Evolutionary conservation across 2,329 filamentous ascomycete species (phyloP), one percentile per base, ranked within the genome.

Genomic region (Cytospora chrysosperma): DNA sequence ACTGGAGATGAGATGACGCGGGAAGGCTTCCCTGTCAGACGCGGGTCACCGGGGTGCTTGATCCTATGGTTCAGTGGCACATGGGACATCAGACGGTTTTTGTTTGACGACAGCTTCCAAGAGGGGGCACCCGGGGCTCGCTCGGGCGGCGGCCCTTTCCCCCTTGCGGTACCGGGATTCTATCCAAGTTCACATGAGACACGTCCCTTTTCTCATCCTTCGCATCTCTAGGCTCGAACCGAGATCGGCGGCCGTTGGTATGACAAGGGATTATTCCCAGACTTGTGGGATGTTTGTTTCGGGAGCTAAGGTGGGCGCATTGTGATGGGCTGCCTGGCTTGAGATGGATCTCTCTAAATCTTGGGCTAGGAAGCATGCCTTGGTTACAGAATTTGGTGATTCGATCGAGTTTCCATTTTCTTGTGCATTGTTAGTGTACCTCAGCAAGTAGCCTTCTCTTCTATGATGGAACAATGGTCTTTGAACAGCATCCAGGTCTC

Each of bases 241-340:
- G 32, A 21, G 37, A 47, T 49, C 47, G 54, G 51, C 17, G 34
- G 54, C 58, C 51, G 51, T 61, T 49, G 51, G 24, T 28, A 26
- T 37, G 47, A 61, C 58, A 49, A 30, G 9, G 24, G 24, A 19
- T 26, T 15, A 4, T 28, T 55, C 37, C 51, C 58, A 61, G 37
- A n/a, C 8, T 32, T 30, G 47, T 26, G 34, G 58, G 26, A 49
- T 26, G 37, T 54, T 32, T 55, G 58, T 55, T 49, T 32, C 51
- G 37, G 51, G 27, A 55, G 51, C 51, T 49, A 47, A 49, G 30
- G 34, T 27, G 27, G 49, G 24, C 34, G 28, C 58, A 37, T 34
- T 60, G 50, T 21, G 40, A 47, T 50, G 26, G 50, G n/a, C 26
- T 47, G 6, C 43, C 34, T 27, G 28, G 34, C 32, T 28, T 24